Evolutionary conservation across 2,329 filamentous ascomycete species (phyloP), one percentile per base, ranked within the genome.

Genomic region (Dissoconium aciculare): DNA sequence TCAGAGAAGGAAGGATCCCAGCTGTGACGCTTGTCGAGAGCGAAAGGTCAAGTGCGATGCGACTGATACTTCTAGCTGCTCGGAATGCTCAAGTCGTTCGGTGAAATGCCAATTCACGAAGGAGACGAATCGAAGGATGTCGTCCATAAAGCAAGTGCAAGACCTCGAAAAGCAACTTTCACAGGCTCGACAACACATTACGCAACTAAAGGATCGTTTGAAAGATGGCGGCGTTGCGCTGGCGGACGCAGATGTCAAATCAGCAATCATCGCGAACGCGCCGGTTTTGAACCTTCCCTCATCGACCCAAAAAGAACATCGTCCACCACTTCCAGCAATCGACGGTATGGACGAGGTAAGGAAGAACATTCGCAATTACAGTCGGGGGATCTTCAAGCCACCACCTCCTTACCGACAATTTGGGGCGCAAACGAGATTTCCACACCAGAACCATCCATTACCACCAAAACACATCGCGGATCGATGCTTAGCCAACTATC

Each of bases 51-150:
- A 76, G 67, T 98, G 89, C 56, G 89, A 98, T 62, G 89, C 89
- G 17, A 95, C 89, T 11, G 89, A 95, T 53, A 93, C 82, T 11
- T 77, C 81, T 8, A 93, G 87, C 57, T 98, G 89, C 55, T 94
- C 89, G 2, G 89, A 98, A 58, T 98, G 89, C 59, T 89, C 83
- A 4, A 94, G 85, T 54, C 77, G 89, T 42, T 91, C 87, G 52
- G 87, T 95, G 42, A 92, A 91, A 55, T 98, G 89, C 52, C 87
- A 95, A 51, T 98, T 98, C 53, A 98, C 89, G 29, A 98, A 98
- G 59, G 89, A 98, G 58, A 98, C 89, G 9, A 98, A 98, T 54
- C 71, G 89, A 36, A 74, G 89, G 39, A 98, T 98, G 89, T 95
- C 89, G 11, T 95, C 87, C 2, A 95, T 95, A 60, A 98, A 95